phyloP scores from a whole-genome alignment of 225 moss, liverwort and hornwort species.

The Straminergon stramineum region DNA sequence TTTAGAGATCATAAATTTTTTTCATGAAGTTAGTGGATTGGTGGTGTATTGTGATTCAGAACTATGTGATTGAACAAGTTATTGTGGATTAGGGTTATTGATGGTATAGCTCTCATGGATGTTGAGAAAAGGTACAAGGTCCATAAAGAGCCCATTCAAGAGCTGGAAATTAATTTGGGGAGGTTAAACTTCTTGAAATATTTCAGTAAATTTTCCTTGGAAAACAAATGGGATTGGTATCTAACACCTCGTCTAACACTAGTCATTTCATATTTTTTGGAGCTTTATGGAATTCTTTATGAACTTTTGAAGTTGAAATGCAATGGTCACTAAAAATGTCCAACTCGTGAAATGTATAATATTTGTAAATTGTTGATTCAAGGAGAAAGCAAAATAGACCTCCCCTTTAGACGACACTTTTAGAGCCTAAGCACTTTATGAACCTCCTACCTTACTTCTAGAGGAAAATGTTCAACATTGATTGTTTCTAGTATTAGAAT shows the following conservation, averaged over 20 bases:
- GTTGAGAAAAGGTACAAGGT: no score
- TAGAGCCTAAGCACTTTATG: neutral
- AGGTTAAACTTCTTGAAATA: neutral
- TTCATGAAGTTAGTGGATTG: no score
- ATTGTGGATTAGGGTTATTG: neutral
- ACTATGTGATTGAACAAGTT: no score
- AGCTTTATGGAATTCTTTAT: neutral
- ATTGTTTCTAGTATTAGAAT: rapidly evolving
- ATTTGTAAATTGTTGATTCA: neutral
- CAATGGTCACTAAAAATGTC: neutral
- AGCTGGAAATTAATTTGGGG: neutral
- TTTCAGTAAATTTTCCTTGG: neutral
- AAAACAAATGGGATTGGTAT: neutral
- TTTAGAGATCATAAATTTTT: no score
- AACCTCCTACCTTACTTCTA: neutral
- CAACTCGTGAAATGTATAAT: neutral
- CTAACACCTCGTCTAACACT: neutral
- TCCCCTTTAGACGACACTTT: rapidly evolving
- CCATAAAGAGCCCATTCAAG: no score
- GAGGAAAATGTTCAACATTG: neutral
- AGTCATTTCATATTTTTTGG: neutral
- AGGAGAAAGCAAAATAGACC: neutral
- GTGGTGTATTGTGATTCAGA: no score
- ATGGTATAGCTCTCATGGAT: no score
- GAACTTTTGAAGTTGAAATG: neutral